These are phyloP conservation scores for Suillus fuscotomentosus DNA, from an alignment of 768 basidiomycete species.

Conservation along the genomic window DNA sequence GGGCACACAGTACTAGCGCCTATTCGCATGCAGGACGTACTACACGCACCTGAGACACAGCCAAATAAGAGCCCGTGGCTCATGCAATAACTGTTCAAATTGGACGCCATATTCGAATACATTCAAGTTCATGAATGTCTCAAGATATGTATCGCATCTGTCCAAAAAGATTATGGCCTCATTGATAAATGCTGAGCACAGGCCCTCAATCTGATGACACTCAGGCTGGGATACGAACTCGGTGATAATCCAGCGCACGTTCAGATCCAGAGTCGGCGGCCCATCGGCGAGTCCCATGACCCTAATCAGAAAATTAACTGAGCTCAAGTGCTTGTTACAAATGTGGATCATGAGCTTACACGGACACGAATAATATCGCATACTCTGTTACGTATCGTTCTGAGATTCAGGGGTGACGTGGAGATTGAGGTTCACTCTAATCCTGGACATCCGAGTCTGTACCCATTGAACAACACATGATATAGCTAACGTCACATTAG, in stretches of 20 bases:
- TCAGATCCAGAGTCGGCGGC: constrained; percentile 23
- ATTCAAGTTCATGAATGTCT: too few relatives aligned
- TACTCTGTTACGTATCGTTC: constrained; percentile 46
- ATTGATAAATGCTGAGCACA: constrained; percentile 59
- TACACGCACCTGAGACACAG: too few relatives aligned
- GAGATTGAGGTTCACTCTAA: constrained; percentile 80
- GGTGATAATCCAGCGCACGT: constrained; percentile 63
- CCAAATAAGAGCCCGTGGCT: too few relatives aligned
- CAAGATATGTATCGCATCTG: too few relatives aligned
- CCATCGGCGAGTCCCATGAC: constrained; percentile 86
- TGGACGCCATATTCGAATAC: too few relatives aligned
- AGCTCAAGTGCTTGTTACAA: constrained; percentile 57
- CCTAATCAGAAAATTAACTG: constrained; percentile 60
- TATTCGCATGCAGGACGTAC: constrained; percentile 30
- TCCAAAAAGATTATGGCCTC: constrained; percentile 43
- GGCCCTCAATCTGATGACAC: constrained; percentile 61
- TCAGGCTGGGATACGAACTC: constrained; percentile 81
- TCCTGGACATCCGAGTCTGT: constrained; percentile 68
- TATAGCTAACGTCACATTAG: background rate
- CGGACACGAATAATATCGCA: background rate
- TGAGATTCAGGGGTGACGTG: constrained; percentile 79
- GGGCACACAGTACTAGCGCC: background rate
- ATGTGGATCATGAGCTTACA: background rate
- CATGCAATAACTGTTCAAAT: too few relatives aligned
- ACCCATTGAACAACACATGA: constrained; percentile 66